A percentile compares a stretch with the other conserved stretches of the same genome.
These are phyloP conservation scores for Aaosphaeria pasadenensis DNA, from an alignment of 2,329 filamentous ascomycete species.

Conservation along the genomic window DNA sequence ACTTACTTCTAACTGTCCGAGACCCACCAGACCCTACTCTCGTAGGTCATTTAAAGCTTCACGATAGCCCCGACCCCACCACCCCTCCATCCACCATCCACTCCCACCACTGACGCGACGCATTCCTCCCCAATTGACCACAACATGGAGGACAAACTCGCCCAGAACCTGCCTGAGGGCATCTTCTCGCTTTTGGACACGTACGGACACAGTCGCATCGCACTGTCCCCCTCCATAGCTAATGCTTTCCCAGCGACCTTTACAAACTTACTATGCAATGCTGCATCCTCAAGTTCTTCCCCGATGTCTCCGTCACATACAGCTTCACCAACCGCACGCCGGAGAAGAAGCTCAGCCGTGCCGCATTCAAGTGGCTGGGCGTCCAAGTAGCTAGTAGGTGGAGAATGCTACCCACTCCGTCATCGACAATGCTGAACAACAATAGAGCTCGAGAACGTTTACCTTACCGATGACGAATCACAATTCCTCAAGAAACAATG, in stretches of 20 bases:
- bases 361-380: slow-evolving; percentile 81
- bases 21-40: not conserved
- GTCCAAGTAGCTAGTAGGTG: slow-evolving; percentile 73
- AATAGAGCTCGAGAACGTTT: slow-evolving; percentile 78
- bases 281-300: slow-evolving; percentile 82
- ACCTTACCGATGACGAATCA: slow-evolving; percentile 74
- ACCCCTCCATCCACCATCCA: not conserved
- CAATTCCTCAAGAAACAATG: slow-evolving; percentile 75
- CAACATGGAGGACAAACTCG: slow-evolving; percentile 17
- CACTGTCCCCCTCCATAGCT: not conserved
- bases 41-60: not conserved
- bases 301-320: slow-evolving; percentile 76
- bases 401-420: not conserved
- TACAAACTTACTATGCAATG: slow-evolving; percentile 99
- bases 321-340: slow-evolving; percentile 94
- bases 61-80: not conserved
- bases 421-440: not conserved
- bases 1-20: not conserved
- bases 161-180: slow-evolving; percentile 34
- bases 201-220: slow-evolving; percentile 7
- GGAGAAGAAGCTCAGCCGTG: slow-evolving; percentile 82
- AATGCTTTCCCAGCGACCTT: slow-evolving; percentile 50
- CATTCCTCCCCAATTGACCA: not conserved
- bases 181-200: slow-evolving; percentile 49
- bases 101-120: not conserved